These are phyloP conservation scores for Penicillium paradoxum DNA, from an alignment of 495 filamentous ascomycete genomes.

Conservation along the genomic window DNA sequence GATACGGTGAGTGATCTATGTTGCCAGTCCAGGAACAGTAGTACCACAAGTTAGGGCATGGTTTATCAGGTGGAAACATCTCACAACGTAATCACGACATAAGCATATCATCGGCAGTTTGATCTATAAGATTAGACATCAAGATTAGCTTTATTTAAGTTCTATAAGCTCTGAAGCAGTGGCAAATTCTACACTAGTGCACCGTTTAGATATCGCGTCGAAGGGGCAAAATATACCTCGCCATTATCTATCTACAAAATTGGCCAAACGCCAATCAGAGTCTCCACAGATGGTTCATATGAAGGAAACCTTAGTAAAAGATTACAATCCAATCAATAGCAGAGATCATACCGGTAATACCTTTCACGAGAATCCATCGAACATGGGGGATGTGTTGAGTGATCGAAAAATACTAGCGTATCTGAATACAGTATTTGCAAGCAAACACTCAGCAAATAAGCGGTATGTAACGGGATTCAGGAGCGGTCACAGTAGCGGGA, in stretches of 20 bases:
- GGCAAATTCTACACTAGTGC: background rate
- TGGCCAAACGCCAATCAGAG: too few species aligned
- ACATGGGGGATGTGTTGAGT: too few species aligned
- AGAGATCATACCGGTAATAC: too few species aligned
- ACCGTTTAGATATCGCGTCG: background rate
- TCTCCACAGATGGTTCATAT: too few species aligned
- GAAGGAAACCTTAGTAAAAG: too few species aligned
- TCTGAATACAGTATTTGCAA: background rate
- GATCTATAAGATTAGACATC: background rate
- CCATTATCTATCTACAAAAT: too few species aligned
- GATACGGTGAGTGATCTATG: background rate
- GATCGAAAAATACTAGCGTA: conserved; percentile 1
- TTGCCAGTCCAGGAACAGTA: background rate
- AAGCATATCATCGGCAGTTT: background rate
- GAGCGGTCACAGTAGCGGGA: conserved; percentile 4
- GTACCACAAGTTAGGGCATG: background rate
- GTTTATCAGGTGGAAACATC: background rate
- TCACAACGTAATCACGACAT: background rate
- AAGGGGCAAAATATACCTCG: background rate
- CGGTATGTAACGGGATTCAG: background rate
- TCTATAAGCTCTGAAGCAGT: background rate
- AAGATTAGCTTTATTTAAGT: background rate
- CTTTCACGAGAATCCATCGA: too few species aligned
- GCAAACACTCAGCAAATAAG: background rate
- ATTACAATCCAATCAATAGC: too few species aligned